Percentiles rank a stretch among this genome's conserved stretches.
Conservation (phyloP, 208 protist species). For the Trypanosoma lewisi region DNA sequence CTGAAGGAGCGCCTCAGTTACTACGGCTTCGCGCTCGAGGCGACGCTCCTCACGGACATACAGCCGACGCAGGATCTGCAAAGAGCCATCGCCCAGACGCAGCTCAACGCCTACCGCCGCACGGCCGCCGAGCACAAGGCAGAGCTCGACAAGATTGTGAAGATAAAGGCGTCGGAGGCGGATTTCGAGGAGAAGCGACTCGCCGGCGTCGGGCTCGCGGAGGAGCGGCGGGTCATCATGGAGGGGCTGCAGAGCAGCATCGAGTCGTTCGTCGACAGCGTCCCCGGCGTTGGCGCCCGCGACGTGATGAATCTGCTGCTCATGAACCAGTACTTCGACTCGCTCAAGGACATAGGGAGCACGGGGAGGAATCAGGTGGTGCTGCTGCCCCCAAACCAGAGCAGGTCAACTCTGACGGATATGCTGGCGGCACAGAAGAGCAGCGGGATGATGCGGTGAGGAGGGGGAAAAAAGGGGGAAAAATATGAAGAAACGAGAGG, state of each 20-base stretch:
- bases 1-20: conserved; percentile 49
- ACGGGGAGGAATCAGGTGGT: conserved; percentile 42
- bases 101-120: conserved; percentile 64
- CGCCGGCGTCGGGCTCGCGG: conserved; percentile 63
- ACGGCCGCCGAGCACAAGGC: conserved; percentile 65
- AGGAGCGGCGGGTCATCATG: conserved; percentile 72
- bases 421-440: conserved; percentile 36
- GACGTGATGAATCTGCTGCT: conserved; percentile 75
- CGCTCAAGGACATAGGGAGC: conserved; percentile 71
- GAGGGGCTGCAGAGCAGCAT: conserved; percentile 62
- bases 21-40: conserved; percentile 70
- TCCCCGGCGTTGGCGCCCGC: conserved; percentile 41
- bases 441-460: conserved; percentile 30
- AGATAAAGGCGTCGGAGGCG: conserved; percentile 68
- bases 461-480: background rate
- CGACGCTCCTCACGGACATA: conserved; percentile 71
- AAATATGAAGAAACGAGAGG: background rate
- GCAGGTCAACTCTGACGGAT: conserved; percentile 26
- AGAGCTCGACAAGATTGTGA: conserved; percentile 62
- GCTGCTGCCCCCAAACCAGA: conserved; percentile 31
- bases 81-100: conserved; percentile 76
- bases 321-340: conserved; percentile 84
- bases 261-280: conserved; percentile 47
- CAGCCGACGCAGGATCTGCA: conserved; percentile 62
- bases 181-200: conserved; percentile 73